Percentiles rank a stretch among this genome's conserved stretches.
These are phyloP conservation scores for Cercophora scortea DNA, from an alignment of 495 filamentous ascomycete species.

Conservation along the genomic window DNA sequence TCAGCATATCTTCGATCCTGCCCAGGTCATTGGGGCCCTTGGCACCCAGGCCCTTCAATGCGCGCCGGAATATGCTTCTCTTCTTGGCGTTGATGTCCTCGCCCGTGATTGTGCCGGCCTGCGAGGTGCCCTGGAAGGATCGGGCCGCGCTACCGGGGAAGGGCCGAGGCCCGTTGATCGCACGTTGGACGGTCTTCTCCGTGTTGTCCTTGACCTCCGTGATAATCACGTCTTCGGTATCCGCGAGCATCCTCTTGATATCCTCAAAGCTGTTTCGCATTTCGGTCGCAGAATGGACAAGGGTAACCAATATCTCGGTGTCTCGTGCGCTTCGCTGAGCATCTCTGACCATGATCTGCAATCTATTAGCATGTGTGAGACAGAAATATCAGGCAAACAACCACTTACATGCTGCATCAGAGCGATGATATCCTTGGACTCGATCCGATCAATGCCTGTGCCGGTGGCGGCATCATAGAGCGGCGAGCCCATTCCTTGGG, in stretches of 20 bases:
- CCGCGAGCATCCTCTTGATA: slow-evolving; percentile 84
- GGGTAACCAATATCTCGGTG: slow-evolving; percentile 90
- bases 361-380: not conserved
- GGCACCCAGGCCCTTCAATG: slow-evolving; percentile 77
- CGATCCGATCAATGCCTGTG: slow-evolving; percentile 80
- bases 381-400: no score
- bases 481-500: slow-evolving; percentile 80
- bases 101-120: slow-evolving; percentile 50
- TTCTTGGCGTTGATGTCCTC: slow-evolving; percentile 76
- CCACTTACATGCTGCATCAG: slow-evolving; percentile 87
- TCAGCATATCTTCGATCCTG: slow-evolving; percentile 93
- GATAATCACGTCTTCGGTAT: slow-evolving; percentile 78
- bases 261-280: slow-evolving; percentile 97
- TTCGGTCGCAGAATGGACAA: slow-evolving; percentile 89
- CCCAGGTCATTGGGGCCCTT: slow-evolving; percentile 81
- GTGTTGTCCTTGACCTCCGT: slow-evolving; percentile 77
- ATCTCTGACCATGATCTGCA: slow-evolving; percentile 86
- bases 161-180: slow-evolving; percentile 82
- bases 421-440: slow-evolving; percentile 95
- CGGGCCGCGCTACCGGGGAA: slow-evolving; percentile 57
- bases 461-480: slow-evolving; percentile 89
- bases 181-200: slow-evolving; percentile 70
- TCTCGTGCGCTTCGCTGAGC: slow-evolving; percentile 94
- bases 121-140: slow-evolving; percentile 45
- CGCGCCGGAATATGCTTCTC: slow-evolving; percentile 82